Conservation (phyloP, 768 basidiomycete species). For the Naganishia antarctica region DNA sequence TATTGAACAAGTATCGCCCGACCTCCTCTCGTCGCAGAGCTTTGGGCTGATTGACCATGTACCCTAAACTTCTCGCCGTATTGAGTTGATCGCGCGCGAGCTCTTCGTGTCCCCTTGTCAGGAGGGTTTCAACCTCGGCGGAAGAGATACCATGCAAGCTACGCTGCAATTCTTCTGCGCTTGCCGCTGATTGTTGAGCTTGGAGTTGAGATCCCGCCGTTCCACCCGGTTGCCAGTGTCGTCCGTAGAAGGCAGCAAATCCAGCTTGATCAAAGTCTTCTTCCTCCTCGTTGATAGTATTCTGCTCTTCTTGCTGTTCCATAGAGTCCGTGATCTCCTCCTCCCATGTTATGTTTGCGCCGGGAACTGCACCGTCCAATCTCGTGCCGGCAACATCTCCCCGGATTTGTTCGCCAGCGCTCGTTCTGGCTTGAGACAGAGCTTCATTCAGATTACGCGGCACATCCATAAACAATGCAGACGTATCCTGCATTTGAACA, state of each 20-base stretch:
- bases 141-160: slow-evolving; percentile 7
- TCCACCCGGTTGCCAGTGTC: slow-evolving; percentile 9
- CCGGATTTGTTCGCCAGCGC: neutral
- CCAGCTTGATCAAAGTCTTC: slow-evolving; percentile 23
- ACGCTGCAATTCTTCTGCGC: neutral
- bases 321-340: slow-evolving; percentile 1
- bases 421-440: neutral
- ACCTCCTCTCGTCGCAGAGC: slow-evolving; percentile 28
- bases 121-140: neutral
- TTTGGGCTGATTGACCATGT: slow-evolving; percentile 29
- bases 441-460: slow-evolving; percentile 16
- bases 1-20: slow-evolving; percentile 44
- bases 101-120: neutral
- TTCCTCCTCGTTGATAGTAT: neutral
- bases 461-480: neutral
- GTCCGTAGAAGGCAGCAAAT: slow-evolving; percentile 28
- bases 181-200: neutral
- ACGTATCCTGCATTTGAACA: neutral
- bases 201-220: neutral
- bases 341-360: slow-evolving; percentile 12
- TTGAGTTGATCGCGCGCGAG: slow-evolving; percentile 9
- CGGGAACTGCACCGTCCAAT: neutral
- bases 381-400: neutral
- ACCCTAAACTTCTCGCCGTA: slow-evolving; percentile 5
- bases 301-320: neutral